Conservation (phyloP, 129 eudicot genomes). For the Mikania micrantha region DNA sequence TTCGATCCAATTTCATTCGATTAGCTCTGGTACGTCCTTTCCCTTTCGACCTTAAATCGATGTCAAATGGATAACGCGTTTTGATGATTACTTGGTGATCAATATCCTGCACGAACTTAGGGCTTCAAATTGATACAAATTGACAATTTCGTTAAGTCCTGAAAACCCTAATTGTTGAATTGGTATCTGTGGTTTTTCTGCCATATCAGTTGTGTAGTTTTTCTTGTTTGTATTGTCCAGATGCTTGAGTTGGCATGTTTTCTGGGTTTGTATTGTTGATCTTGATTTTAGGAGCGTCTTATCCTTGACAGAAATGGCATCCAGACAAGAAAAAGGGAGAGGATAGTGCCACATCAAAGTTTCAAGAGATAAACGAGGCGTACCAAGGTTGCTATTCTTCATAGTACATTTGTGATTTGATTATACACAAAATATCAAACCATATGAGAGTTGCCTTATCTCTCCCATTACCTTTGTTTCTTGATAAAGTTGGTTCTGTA, state of each 20-base stretch:
- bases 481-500: too few species aligned
- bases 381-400: constrained; percentile 42
- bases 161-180: constrained; percentile 12
- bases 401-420: too few species aligned
- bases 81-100: background rate
- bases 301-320: constrained; percentile 69
- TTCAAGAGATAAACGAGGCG: constrained; percentile 86
- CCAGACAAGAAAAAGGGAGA: constrained; percentile 76
- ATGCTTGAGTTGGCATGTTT: constrained; percentile 2
- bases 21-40: constrained; percentile 61
- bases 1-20: constrained; percentile 87
- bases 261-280: constrained; percentile 10
- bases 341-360: constrained; percentile 55
- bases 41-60: background rate
- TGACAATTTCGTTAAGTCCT: background rate
- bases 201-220: background rate
- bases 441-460: too few species aligned
- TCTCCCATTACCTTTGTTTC: too few species aligned
- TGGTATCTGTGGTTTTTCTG: background rate
- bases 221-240: background rate
- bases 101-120: background rate
- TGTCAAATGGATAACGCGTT: background rate
- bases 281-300: background rate
- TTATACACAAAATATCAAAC: too few species aligned
- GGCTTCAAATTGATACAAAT: background rate